These are phyloP conservation scores for Hypoxylon lenormandii DNA, from an alignment of 495 filamentous ascomycete genomes.

Conservation along the genomic window DNA sequence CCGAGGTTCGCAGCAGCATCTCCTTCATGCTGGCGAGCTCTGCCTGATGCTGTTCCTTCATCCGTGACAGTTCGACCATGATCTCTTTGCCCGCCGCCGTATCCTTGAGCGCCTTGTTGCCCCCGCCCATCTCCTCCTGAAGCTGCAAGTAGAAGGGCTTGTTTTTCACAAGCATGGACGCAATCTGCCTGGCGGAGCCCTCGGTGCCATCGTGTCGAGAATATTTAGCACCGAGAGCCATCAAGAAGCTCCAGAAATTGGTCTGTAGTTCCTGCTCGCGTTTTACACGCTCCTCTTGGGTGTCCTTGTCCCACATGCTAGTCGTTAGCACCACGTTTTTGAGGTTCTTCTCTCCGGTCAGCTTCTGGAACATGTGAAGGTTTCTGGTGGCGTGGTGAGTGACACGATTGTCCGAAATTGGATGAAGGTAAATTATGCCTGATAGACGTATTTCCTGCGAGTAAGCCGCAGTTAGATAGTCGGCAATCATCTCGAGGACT, in stretches of 20 bases:
- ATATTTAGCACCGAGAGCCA: conserved; percentile 44
- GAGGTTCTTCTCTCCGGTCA: conserved; percentile 58
- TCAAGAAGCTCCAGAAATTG: conserved; percentile 59
- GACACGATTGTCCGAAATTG: conserved; percentile 58
- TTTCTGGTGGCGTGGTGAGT: conserved; percentile 57
- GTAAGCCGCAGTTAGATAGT: conserved; percentile 45
- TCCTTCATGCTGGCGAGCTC: conserved; percentile 44
- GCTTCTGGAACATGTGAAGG: conserved; percentile 59
- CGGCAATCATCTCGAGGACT: conserved; percentile 57
- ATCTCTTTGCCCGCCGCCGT: conserved; percentile 54
- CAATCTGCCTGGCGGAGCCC: conserved; percentile 47
- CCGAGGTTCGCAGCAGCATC: conserved; percentile 42
- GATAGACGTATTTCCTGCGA: conserved; percentile 32
- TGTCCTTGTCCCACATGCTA: conserved; percentile 58
- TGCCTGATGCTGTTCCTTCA: conserved; percentile 45
- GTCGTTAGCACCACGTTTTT: conserved; percentile 59
- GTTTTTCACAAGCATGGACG: conserved; percentile 38
- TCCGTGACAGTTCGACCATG: conserved; percentile 43
- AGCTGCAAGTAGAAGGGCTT: conserved; percentile 51
- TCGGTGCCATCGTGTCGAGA: conserved; percentile 45
- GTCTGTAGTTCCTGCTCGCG: conserved; percentile 56
- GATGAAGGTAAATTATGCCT: conserved; percentile 62
- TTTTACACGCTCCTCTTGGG: conserved; percentile 40
- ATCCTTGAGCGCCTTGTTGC: conserved; percentile 49
- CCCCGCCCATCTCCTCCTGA: conserved; percentile 56